Percentiles rank a stretch among this genome's conserved stretches.
These are phyloP conservation scores for Aspergillus hancockii DNA, from an alignment of 495 filamentous ascomycete species.

Conservation along the genomic window DNA sequence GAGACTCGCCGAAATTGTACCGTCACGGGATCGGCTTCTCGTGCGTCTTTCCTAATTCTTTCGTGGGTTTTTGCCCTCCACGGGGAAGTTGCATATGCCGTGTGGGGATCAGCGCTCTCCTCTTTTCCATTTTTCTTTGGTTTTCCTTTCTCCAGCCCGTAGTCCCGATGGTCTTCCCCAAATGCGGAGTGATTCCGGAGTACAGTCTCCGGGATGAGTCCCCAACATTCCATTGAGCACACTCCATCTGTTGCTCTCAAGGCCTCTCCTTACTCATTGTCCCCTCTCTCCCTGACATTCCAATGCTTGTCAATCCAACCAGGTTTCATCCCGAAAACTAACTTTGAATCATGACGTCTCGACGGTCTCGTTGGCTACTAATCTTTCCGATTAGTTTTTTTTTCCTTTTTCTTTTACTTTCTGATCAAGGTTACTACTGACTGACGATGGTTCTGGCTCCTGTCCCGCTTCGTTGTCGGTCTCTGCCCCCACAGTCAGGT, in stretches of 20 bases:
- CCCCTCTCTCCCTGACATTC: too few species aligned
- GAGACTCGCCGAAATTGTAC: constrained; percentile 14
- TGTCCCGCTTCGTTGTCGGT: neutral
- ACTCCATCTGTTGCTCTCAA: too few species aligned
- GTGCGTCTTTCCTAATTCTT: neutral
- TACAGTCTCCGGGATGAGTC: neutral
- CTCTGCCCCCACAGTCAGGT: neutral
- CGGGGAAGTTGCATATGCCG: neutral
- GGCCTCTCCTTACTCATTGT: too few species aligned
- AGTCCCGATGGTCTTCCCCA: neutral
- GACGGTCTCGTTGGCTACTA: neutral
- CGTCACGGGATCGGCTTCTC: neutral
- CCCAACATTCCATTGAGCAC: too few species aligned
- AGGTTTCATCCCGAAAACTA: neutral
- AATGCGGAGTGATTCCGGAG: neutral
- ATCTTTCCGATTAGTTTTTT: too few species aligned
- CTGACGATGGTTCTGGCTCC: neutral
- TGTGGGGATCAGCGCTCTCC: neutral
- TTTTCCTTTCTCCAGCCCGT: neutral
- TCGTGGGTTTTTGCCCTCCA: neutral
- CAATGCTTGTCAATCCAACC: neutral
- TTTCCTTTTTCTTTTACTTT: too few species aligned
- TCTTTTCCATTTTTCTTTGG: neutral
- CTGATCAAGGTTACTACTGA: too few species aligned
- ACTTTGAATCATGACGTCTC: neutral